These are phyloP conservation scores for Pseudogymnoascus sp. DNA, from an alignment of 2,329 filamentous ascomycete genomes.

Conservation along the genomic window DNA sequence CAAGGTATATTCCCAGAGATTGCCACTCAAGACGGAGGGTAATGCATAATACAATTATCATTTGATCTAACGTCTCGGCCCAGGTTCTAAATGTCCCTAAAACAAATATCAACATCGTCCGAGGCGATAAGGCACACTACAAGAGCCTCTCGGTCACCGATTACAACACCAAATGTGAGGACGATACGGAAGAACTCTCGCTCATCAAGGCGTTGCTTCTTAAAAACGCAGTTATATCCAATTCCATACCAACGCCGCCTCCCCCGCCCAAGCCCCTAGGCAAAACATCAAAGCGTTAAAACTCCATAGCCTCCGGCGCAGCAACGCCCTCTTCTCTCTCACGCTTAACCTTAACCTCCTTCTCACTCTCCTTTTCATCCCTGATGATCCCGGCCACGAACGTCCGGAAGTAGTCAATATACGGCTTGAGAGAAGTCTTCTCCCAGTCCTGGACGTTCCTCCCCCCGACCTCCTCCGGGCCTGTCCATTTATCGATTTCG, in stretches of 20 bases:
- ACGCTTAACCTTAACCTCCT: conserved; percentile 44
- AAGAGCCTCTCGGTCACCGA: conserved; percentile 5
- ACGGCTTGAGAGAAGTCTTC: conserved; percentile 91
- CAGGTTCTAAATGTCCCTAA: conserved; percentile 2
- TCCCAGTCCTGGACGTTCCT: conserved; percentile 77
- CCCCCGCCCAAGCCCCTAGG: background rate
- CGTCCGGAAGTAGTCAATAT: conserved; percentile 79
- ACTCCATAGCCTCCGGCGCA: conserved; percentile 54
- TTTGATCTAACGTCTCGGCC: background rate
- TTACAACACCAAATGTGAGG: background rate
- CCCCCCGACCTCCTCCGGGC: conserved; percentile 37
- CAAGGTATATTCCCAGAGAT: background rate
- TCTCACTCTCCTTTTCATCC: conserved; percentile 55
- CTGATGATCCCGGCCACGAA: conserved; percentile 76
- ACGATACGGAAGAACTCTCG: background rate
- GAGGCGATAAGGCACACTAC: background rate
- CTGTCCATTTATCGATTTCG: conserved; percentile 80
- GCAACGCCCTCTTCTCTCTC: conserved; percentile 39
- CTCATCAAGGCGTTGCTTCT: conserved; percentile 6
- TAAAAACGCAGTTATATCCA: conserved; percentile 4
- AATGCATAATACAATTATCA: background rate
- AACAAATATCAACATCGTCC: background rate
- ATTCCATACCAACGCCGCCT: background rate
- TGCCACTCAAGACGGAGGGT: background rate
- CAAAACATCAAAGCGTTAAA: conserved; percentile 38